Conservation (phyloP, 176 grass and related monocot species). For the Triticum urartu region DNA sequence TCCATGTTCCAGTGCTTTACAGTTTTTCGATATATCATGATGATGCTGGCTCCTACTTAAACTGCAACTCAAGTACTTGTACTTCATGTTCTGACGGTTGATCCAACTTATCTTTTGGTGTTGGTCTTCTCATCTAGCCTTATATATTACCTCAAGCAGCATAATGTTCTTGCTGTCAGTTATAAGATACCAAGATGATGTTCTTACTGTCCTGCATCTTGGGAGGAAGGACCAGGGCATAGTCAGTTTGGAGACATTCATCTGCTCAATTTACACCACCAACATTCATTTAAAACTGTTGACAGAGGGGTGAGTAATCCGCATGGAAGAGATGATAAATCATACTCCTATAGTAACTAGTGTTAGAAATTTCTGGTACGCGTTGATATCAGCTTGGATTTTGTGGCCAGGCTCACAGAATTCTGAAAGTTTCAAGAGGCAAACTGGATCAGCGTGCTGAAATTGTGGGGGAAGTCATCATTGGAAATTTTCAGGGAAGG, state of each 20-base stretch:
- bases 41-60: no score
- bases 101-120: no score
- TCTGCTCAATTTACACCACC: not conserved
- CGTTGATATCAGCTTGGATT: not conserved
- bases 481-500: not conserved
- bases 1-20: no score
- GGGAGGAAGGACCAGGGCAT: not conserved
- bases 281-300: not conserved
- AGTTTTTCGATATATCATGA: no score
- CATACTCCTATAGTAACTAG: not conserved
- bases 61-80: no score
- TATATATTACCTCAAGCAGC: no score
- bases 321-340: not conserved
- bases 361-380: not conserved
- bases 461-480: not conserved
- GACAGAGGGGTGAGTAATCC: not conserved
- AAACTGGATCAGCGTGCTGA: not conserved
- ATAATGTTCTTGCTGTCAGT: no score
- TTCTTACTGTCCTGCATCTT: not conserved
- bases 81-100: no score
- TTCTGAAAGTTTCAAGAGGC: not conserved
- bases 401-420: not conserved
- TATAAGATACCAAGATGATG: no score
- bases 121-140: no score
- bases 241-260: not conserved